A percentile compares a stretch with the other conserved stretches of the same genome.
Conservation (phyloP, 1,139 yeast genomes). For the Yamadazyma jaroonii region DNA sequence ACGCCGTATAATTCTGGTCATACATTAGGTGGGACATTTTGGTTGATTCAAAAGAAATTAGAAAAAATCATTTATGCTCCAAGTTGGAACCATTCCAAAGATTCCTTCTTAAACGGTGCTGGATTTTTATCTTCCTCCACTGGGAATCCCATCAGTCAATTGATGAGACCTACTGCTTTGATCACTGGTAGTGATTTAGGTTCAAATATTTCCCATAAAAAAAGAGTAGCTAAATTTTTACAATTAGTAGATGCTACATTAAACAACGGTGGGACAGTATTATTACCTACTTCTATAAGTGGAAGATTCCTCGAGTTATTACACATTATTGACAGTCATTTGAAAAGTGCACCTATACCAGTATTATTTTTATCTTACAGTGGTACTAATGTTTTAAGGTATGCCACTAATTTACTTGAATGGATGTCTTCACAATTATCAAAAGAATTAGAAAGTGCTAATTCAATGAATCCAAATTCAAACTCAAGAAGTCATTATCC, state of each 20-base stretch:
- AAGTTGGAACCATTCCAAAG: conserved; percentile 93
- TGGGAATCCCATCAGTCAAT: conserved; percentile 56
- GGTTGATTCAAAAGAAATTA: conserved; percentile 72
- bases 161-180: conserved; percentile 79
- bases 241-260: conserved; percentile 65
- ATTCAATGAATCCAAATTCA: conserved; percentile 21
- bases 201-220: conserved; percentile 61
- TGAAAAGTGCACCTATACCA: conserved; percentile 61
- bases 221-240: conserved; percentile 62
- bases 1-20: conserved; percentile 94
- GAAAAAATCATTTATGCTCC: conserved; percentile 87
- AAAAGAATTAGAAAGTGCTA: conserved; percentile 70
- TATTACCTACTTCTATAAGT: conserved; percentile 82
- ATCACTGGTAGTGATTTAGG: conserved; percentile 78
- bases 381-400: conserved; percentile 74
- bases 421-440: conserved; percentile 89
- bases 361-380: conserved; percentile 74
- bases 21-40: conserved; percentile 86
- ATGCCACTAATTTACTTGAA: conserved; percentile 87
- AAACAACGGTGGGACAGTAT: conserved; percentile 68
- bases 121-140: conserved; percentile 50
- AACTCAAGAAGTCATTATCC: conserved; percentile 62
- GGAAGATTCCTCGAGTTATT: conserved; percentile 80
- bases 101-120: conserved; percentile 81
- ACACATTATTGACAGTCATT: conserved; percentile 62